Base-by-base conservation (phyloP, 176 grass and related monocot genomes). In the Eragrostis nindensis region DNA sequence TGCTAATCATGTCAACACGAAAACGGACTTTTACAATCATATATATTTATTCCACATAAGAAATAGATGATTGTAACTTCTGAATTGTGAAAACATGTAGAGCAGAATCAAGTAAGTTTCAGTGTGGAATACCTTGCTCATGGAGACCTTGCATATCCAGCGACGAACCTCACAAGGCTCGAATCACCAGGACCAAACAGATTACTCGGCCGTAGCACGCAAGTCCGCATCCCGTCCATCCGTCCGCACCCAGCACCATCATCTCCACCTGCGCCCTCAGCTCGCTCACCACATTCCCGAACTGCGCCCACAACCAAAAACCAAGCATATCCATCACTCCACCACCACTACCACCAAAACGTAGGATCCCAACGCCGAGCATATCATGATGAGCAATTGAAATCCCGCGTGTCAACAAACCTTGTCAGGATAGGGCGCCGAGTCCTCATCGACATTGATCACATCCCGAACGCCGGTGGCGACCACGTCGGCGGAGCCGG, bases 201-300 rank as follows among this genome's bases (percentile, higher is more conserved):
- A 91, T 89, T 93, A 89, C 92, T 88, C 3, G 96, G 84, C 2
- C 96, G 92, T 62, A 98, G 68, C 22, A 80, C 96, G 64, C 90
- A 93, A 1, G 96, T 98, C 70, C 81, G 84, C 75, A 95, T 70
- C 74, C 84, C 92, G 32, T 76, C 82, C 48, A 61, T 73, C 49
- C 92, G 46, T 95, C 94, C 62, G 90, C 90, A 54, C 72, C 48
- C 55, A 98, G 80, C 42, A 98, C 92, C 84, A 94, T 86, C 62
- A 90, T 87, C 86, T 98, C 96, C 38, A 91, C 75, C 82, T 98
- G 96, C 74, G 90, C 90, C 75, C 86, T 82, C 79, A 99, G 78
- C 79, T 95, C 96, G 86, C 81, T 86, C 82, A 76, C 62, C 42
- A 38, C 71, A 64, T 86, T 88, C 54, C 79, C 71, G 29, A 87